Percentiles rank a stretch among this genome's conserved stretches.
Evolutionary conservation across 202 grass and related monocot genomes (phyloP).

Genomic region (Schoenoplectus tabernaemontani): DNA sequence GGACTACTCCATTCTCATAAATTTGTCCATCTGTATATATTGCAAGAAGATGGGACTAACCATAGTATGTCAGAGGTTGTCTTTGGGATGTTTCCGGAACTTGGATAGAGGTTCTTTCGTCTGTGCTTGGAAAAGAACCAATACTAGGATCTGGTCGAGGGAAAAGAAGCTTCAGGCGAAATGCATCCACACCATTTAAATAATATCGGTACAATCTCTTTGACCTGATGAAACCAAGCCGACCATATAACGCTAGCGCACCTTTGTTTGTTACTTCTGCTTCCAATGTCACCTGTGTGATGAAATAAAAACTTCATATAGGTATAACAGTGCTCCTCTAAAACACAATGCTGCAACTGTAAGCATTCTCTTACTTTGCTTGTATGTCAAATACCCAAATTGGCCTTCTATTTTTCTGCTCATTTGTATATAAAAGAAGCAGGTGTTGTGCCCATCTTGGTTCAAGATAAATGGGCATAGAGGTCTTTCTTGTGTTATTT

Average conservation of each 20-base stretch:
- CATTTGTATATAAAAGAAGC: background rate
- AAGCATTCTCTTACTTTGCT: background rate
- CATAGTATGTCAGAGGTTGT: background rate
- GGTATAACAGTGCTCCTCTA: background rate
- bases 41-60: background rate
- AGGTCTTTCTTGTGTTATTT: background rate
- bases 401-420: background rate
- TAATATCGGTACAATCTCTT: conserved; percentile 95
- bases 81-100: conserved; percentile 1
- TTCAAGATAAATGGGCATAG: background rate
- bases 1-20: background rate
- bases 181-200: conserved; percentile 88
- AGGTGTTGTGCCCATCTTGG: background rate
- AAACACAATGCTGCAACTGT: background rate
- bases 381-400: background rate
- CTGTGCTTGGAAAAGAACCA: conserved; percentile 20
- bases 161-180: conserved; percentile 82
- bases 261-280: conserved; percentile 92
- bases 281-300: conserved; percentile 77
- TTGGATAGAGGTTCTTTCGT: conserved; percentile 21
- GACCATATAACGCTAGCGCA: conserved; percentile 81
- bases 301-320: background rate
- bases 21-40: background rate
- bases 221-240: conserved; percentile 81
- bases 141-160: conserved; percentile 37